Evolutionary conservation across 345 rosid species (phyloP).

Genomic region (Draba incana): DNA sequence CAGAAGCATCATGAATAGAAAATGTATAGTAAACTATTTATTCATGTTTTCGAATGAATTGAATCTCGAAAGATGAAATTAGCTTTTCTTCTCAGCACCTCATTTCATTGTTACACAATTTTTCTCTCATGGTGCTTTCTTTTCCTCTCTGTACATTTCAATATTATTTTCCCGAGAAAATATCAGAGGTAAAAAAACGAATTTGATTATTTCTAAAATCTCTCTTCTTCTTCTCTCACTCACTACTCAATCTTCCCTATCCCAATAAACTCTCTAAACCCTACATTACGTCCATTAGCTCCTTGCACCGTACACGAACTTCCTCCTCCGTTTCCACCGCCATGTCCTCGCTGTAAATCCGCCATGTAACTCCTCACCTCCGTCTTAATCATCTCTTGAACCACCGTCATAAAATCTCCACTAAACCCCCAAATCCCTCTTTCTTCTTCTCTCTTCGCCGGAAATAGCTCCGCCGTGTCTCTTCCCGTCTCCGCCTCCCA

Average conservation of each 20-base stretch:
- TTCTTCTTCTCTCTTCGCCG: constrained; percentile 36
- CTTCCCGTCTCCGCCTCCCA: constrained; percentile 19
- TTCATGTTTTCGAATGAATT: neutral
- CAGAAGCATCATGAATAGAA: neutral
- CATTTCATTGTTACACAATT: neutral
- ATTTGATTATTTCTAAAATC: neutral
- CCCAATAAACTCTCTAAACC: constrained; percentile 66
- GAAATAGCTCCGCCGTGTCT: constrained; percentile 28
- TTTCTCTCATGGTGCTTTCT: neutral
- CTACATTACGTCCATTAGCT: constrained; percentile 47
- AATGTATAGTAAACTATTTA: neutral
- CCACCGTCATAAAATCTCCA: constrained; percentile 67
- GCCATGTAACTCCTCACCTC: constrained; percentile 85
- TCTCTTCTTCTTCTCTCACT: constrained; percentile 2
- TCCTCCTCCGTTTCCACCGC: constrained; percentile 38
- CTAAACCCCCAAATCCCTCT: constrained; percentile 53
- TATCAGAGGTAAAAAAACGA: constrained; percentile 23
- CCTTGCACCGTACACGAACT: constrained; percentile 55
- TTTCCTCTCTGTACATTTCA: constrained; percentile 7
- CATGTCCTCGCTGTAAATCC: constrained; percentile 48
- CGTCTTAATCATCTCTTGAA: constrained; percentile 86
- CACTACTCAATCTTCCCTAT: constrained; percentile 59
- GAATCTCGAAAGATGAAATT: neutral
- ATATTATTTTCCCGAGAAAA: constrained; percentile 36
- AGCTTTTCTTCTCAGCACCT: neutral